Evolutionary conservation across 805 yeast genomes (phyloP), one percentile per base, ranked within the genome.

Genomic region (Metschnikowia chrysomelidarum): DNA sequence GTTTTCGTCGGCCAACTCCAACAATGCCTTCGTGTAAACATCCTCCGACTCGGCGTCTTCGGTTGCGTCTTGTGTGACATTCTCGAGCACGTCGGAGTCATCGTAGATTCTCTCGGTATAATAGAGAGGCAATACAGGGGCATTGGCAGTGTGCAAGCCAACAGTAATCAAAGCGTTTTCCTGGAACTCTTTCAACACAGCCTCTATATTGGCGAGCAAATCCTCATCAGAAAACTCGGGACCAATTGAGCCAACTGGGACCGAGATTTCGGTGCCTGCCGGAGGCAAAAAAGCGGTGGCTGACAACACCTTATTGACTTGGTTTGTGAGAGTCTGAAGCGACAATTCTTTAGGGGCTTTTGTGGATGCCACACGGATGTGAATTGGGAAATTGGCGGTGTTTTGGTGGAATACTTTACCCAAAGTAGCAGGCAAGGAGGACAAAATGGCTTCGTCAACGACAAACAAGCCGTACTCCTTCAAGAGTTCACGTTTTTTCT

Each of bases 91-190:
- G 50, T 80, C 86, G 25, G 62, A 64, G 16, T 75, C 80, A 23
- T 56, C 50, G 54, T 60, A 73, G 33, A 81, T 55, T 45, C 69
- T 71, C 19, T 82, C 81, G 29, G 82, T 69, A 54, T 80, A 76
- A 62, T 69, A 93, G 41, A 93, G 68, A 28, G 99, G 98, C 50
- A 93, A 67, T 7, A 89, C 76, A 14, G 96, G 96, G 14, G 96
- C 86, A 26, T 62, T 59, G 38, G 69, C 64, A 9, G 91, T 71
- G 65, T 87, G 87, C 43, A 85, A 57, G 52, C 74, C 76, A 21
- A 82, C 64, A 24, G 75, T 75, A 61, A 78, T 82, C 55, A 76
- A 71, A 25, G 60, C 60, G 23, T 62, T 63, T 16, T 54, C 50
- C 14, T 64, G 52, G 44, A 87, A 71, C 34, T 67, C 60, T 17